Percentiles rank a stretch among this genome's conserved stretches.
Conservation (phyloP, 768 basidiomycete species). For the Exsudoporus frostii region DNA sequence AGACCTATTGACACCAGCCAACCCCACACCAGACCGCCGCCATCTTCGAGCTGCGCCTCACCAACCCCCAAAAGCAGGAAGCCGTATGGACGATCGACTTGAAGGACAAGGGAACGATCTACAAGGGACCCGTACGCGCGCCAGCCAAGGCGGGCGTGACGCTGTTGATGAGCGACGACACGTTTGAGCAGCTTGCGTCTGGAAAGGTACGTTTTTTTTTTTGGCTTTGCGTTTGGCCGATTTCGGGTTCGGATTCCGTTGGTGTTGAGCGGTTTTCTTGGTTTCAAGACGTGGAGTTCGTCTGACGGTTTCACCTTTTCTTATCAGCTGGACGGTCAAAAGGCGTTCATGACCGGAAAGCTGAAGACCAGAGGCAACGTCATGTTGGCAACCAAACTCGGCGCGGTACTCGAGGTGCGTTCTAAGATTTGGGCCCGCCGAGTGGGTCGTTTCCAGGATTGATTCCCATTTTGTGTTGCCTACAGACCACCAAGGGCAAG, state of each 20-base stretch:
- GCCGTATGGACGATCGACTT: conserved; percentile 90
- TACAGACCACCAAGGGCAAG: conserved; percentile 35
- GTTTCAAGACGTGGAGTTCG: background rate
- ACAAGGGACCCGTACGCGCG: conserved; percentile 53
- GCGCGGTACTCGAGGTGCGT: conserved; percentile 73
- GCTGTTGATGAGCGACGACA: conserved; percentile 74
- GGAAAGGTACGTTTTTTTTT: conserved; percentile 56
- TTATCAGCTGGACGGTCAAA: conserved; percentile 78
- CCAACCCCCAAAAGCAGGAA: conserved; percentile 67
- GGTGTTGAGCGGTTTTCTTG: background rate
- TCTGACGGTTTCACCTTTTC: background rate
- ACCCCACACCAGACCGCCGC: conserved; percentile 57
- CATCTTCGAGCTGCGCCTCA: conserved; percentile 81
- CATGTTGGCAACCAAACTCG: conserved; percentile 93
- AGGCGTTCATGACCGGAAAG: conserved; percentile 94
- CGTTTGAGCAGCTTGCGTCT: conserved; percentile 63
- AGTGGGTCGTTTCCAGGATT: too few species aligned
- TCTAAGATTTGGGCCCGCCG: background rate
- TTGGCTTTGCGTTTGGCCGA: background rate
- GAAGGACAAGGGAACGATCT: conserved; percentile 77
- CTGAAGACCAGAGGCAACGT: conserved; percentile 91
- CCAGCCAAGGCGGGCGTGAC: conserved; percentile 77
- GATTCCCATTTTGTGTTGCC: too few species aligned
- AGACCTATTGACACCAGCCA: background rate
- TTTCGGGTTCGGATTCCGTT: background rate